A percentile compares a stretch with the other conserved stretches of the same genome.
phyloP scores from a whole-genome alignment of 495 filamentous ascomycete genomes.

The Neurospora tetraspora region DNA sequence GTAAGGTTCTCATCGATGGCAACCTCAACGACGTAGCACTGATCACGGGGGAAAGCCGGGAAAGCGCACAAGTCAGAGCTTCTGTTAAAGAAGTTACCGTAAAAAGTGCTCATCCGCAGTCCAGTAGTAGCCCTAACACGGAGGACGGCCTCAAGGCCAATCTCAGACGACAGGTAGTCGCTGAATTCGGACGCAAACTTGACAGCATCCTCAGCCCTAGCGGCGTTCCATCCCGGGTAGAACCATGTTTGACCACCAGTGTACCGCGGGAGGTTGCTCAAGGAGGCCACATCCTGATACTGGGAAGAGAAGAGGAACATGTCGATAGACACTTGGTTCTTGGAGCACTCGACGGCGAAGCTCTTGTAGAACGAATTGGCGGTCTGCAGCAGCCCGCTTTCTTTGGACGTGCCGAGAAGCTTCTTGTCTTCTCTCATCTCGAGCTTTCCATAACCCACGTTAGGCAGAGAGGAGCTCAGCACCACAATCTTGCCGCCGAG shows the following conservation, averaged over 20 bases:
- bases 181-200: constrained; percentile 97
- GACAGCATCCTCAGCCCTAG: constrained; percentile 84
- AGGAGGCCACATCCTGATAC: constrained; percentile 93
- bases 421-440: constrained; percentile 97
- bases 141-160: constrained; percentile 91
- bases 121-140: constrained; percentile 92
- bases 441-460: constrained; percentile 78
- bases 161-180: constrained; percentile 89
- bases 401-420: constrained; percentile 85
- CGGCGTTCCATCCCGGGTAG: constrained; percentile 96
- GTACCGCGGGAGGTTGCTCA: constrained; percentile 89
- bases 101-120: constrained; percentile 93
- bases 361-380: constrained; percentile 96
- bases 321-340: constrained; percentile 95
- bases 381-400: constrained; percentile 77
- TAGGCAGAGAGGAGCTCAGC: constrained; percentile 81
- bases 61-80: constrained; percentile 95
- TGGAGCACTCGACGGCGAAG: constrained; percentile 97
- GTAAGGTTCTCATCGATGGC: constrained; percentile 90
- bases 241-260: constrained; percentile 98
- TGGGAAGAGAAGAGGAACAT: constrained; percentile 98
- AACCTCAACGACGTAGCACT: constrained; percentile 97
- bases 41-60: constrained; percentile 93
- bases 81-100: constrained; percentile 98
- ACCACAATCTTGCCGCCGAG: constrained; percentile 92